These are phyloP conservation scores for Pulveroboletus sp. DNA, from an alignment of 768 basidiomycete genomes.

Conservation along the genomic window DNA sequence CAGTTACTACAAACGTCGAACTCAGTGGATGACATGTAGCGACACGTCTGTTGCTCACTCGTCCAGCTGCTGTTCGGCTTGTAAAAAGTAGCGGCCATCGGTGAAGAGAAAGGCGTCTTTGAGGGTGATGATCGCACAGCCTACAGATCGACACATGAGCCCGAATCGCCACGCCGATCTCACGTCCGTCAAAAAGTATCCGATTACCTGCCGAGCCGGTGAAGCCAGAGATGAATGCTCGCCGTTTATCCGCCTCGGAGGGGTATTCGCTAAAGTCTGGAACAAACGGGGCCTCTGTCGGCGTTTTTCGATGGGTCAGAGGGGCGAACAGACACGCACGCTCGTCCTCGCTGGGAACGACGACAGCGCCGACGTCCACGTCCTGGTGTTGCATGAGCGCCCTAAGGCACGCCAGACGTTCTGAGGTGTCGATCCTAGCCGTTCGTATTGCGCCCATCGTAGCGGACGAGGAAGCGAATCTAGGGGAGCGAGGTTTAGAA, in stretches of 20 bases:
- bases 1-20: conserved; percentile 56
- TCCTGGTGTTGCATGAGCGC: conserved; percentile 60
- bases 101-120: conserved; percentile 82
- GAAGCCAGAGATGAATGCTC: conserved; percentile 90
- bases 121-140: conserved; percentile 71
- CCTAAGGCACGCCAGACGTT: conserved; percentile 58
- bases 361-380: conserved; percentile 60
- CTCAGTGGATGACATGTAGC: conserved; percentile 1
- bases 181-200: neutral
- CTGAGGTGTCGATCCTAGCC: conserved; percentile 55
- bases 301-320: neutral
- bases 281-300: neutral
- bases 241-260: conserved; percentile 75
- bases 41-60: conserved; percentile 39
- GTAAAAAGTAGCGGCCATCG: conserved; percentile 92
- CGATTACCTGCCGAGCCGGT: conserved; percentile 83
- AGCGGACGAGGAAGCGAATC: conserved; percentile 11
- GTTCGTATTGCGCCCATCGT: conserved; percentile 36
- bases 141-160: conserved; percentile 33
- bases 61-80: conserved; percentile 88
- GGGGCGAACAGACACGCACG: conserved; percentile 46
- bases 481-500: neutral
- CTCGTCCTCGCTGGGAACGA: conserved; percentile 90
- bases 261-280: conserved; percentile 90
- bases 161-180: neutral